Conservation (phyloP, 1,284 basidiomycete genomes). For the Moesziomyces parantarcticus region DNA sequence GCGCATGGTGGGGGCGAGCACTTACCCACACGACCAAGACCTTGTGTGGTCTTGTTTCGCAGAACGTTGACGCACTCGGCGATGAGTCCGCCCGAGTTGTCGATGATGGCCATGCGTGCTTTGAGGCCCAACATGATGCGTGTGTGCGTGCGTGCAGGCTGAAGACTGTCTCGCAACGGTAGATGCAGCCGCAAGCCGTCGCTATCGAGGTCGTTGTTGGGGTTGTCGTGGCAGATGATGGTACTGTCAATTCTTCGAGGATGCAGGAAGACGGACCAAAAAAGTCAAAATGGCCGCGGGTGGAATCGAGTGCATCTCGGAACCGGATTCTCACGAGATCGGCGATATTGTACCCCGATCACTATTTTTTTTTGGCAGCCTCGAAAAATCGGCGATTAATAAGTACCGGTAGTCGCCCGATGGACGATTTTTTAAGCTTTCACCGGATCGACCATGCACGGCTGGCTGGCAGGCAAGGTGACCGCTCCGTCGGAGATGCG, state of each 20-base stretch:
- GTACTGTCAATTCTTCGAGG: background rate
- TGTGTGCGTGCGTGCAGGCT: background rate
- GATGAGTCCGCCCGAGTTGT: conserved; percentile 96
- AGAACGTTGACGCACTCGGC: conserved; percentile 97
- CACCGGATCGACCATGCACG: too few species aligned
- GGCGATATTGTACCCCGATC: background rate
- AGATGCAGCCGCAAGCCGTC: too few species aligned
- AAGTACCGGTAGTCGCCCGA: too few species aligned
- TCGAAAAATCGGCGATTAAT: conserved; percentile 1
- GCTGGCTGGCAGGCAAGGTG: too few species aligned
- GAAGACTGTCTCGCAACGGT: background rate
- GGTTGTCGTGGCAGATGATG: background rate
- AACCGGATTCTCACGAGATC: background rate
- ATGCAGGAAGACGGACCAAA: background rate
- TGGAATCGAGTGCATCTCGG: background rate
- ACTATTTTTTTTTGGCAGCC: too few species aligned
- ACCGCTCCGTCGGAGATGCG: too few species aligned
- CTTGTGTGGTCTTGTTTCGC: conserved; percentile 86
- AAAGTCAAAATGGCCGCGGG: conserved; percentile 8
- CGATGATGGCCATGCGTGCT: conserved; percentile 77
- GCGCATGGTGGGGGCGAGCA: too few species aligned
- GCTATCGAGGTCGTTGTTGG: background rate
- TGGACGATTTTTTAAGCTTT: background rate
- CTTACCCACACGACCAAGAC: conserved; percentile 76
- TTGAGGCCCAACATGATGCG: conserved; percentile 66